These are phyloP conservation scores for Vaccinium vitisidaea DNA, from an alignment of 148 eudicot genomes.

Conservation along the genomic window DNA sequence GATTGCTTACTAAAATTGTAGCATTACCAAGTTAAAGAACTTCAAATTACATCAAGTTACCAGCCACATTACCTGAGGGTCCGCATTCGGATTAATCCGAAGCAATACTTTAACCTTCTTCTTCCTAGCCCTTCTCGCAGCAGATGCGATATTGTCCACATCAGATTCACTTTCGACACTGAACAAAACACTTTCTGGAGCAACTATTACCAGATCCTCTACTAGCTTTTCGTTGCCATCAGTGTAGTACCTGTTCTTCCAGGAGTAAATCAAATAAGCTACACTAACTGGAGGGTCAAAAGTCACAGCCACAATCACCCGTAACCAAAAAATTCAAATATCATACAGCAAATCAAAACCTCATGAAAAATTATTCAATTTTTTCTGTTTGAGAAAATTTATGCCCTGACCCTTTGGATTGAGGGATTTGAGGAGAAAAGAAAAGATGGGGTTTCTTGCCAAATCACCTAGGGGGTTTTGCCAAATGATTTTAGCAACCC, in stretches of 20 bases:
- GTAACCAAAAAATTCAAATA: too few relatives aligned
- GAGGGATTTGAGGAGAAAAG: too few relatives aligned
- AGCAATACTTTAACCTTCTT: slow-evolving; percentile 78
- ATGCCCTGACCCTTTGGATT: too few relatives aligned
- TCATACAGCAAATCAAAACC: too few relatives aligned
- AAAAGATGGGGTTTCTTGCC: too few relatives aligned
- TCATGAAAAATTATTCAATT: too few relatives aligned
- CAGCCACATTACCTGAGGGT: slow-evolving; percentile 69
- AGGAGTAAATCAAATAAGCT: background rate
- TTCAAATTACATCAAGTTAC: background rate
- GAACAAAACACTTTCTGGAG: slow-evolving; percentile 78
- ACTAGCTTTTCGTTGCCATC: slow-evolving; percentile 81
- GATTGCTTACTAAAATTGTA: background rate
- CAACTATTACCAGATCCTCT: slow-evolving; percentile 87
- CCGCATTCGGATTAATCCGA: slow-evolving; percentile 94
- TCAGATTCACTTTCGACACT: slow-evolving; percentile 89
- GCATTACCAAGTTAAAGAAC: background rate
- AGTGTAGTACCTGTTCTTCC: slow-evolving; percentile 61
- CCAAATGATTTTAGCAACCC: too few relatives aligned
- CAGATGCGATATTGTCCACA: slow-evolving; percentile 19
- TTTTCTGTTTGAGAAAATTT: too few relatives aligned
- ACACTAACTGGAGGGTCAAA: too few relatives aligned
- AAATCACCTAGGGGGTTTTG: too few relatives aligned
- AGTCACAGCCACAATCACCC: too few relatives aligned
- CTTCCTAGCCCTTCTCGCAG: slow-evolving; percentile 22